Evolutionary conservation across 2,329 filamentous ascomycete genomes (phyloP), one percentile per base, ranked within the genome.

Genomic region (Annulohypoxylon truncatum): DNA sequence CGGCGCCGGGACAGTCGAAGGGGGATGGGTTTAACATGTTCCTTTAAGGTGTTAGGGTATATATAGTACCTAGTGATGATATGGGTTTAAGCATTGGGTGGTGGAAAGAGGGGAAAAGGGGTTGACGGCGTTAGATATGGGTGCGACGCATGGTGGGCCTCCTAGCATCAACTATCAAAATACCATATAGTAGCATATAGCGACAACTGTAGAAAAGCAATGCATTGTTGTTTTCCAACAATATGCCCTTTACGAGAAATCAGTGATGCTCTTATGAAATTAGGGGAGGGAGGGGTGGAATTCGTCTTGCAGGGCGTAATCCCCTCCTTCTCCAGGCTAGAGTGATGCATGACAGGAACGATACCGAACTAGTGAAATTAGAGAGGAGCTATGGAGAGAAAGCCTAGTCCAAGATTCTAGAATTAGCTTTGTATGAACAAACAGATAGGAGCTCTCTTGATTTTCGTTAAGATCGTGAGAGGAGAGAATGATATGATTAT

Each of bases 1-100:
- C 66, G 5, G 69, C 69, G 20, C 69, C 71, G 0, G 71, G 69
- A 2, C 58, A 62, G 31, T 28, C 59, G 40, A 53, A 64, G 40
- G 53, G 64, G 20, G 54, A 60, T 4, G 64, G 48, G 24, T 56
- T 54, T 18, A 48, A 53, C 18, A 71, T 69, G 69, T 71, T 66
- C 29, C 35, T 70, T 38, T 71, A 50, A 66, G 28, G 3, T 18
- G n/a, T 28, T 33, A 4, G 22, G 38, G 24, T 59, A 22, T 48
- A n/a, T 20, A 40, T 18, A 10, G n/a, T n/a, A n/a, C n/a, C n/a
- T 3, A 13, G 35, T 4, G 40, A 33, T 40, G 24, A 10, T 3
- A 28, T 42, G 33, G 2, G 48, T 15, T 2, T 15, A 18, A n/a
- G 26, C 26, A 9, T 52, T 9, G n/a, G 55, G 8, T 22, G 12